Base-by-base conservation (phyloP, 129 eudicot species). In the Pseudognaphalium luteoalbum region DNA sequence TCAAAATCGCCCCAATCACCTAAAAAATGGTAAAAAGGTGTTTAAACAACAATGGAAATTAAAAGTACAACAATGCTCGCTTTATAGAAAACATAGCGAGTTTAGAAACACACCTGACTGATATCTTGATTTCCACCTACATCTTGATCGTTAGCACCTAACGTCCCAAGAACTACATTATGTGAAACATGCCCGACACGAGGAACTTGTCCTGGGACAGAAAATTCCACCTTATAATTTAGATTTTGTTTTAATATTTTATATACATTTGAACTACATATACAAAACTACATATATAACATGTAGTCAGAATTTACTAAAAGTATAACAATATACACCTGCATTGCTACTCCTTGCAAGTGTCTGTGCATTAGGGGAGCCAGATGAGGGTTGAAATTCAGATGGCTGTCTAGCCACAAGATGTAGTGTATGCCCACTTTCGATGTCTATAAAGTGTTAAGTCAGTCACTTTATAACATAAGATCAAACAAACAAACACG, bases 1-100 rank as follows among this genome's bases (percentile, higher is more conserved):
- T 94, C 68, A 94, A 67, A 77, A 94, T 94, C 2, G 97, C 91
- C 68, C 96, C 97, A 79, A 94, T 86, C 58, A 91, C 93, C 98
- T 94, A 41, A 29, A 88, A 71, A 19, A 20, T 25, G 28, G 28
- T 25, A 71, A 11, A 54, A 72, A 52, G 28, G 0, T 6, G 5
- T 67, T 41, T 44, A 59, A 42, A 21, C 69, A 56, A 12, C 35
- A 58, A 17, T 66, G 32, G 11, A 63, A 37, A 62, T 17, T 30
- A 29, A 73, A 37, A 25, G 44, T 35, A 57, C 35, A 64, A 9
- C 17, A 72, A 15, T 3, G 21, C 22, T 20, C 16, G n/a, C 33
- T 63, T 78, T 22, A 34, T 72, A 35, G 47, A 72, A 54, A n/a
- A 32, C 35, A 73, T 35, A 41, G 29, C 10, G 29, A 51, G 54